Conservation (phyloP, 306 rosid genomes). For the Quercus berberidifolia region DNA sequence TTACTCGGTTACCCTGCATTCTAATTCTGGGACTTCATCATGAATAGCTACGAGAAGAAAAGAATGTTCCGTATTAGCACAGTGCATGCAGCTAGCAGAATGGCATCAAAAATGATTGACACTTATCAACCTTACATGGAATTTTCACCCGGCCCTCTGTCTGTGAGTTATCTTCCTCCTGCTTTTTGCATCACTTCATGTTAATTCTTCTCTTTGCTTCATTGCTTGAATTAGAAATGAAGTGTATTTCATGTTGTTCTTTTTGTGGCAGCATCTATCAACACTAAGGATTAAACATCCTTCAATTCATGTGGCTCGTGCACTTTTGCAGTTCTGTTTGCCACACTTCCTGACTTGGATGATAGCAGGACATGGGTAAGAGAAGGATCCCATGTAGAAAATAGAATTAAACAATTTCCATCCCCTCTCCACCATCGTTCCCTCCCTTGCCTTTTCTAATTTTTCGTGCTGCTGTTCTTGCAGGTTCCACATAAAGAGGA, state of each 20-base stretch:
- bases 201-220: background rate
- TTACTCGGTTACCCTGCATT: background rate
- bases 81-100: slow-evolving; percentile 36
- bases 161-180: slow-evolving; percentile 22
- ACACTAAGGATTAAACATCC: slow-evolving; percentile 31
- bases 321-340: slow-evolving; percentile 18
- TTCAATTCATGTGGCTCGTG: slow-evolving; percentile 22
- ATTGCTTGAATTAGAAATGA: background rate
- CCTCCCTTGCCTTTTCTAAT: too few species aligned
- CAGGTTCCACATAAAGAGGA: too few species aligned
- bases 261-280: slow-evolving; percentile 8
- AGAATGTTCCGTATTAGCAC: slow-evolving; percentile 31
- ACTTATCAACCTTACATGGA: slow-evolving; percentile 33
- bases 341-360: slow-evolving; percentile 37
- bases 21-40: background rate
- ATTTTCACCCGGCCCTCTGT: slow-evolving; percentile 24
- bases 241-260: background rate
- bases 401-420: too few species aligned
- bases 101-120: slow-evolving; percentile 37
- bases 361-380: slow-evolving; percentile 44
- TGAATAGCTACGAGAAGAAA: slow-evolving; percentile 40
- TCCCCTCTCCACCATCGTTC: too few species aligned
- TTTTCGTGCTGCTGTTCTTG: too few species aligned
- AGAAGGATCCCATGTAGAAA: background rate
- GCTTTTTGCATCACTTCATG: background rate